phyloP scores from a whole-genome alignment of 768 basidiomycete species.

The Tylopilus subfusipes region DNA sequence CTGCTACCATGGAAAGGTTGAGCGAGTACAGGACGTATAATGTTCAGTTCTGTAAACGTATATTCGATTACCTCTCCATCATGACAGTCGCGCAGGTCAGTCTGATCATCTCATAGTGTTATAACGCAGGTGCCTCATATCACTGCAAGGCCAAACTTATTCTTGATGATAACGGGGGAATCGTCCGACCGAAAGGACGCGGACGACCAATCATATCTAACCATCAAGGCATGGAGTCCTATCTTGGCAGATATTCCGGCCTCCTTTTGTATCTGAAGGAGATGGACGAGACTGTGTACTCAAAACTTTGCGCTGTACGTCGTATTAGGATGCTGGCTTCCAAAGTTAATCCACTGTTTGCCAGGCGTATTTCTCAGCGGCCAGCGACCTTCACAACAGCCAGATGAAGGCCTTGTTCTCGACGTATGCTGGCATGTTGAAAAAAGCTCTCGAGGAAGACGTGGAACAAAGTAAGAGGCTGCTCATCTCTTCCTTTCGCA shows the following conservation, averaged over 20 bases:
- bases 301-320: conserved; percentile 84
- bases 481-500: neutral
- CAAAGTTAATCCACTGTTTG: conserved; percentile 1
- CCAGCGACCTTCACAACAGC: conserved; percentile 74
- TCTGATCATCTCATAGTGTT: neutral
- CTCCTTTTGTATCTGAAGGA: conserved; percentile 92
- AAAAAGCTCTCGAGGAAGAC: conserved; percentile 69
- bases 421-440: conserved; percentile 55
- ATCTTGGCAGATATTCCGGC: conserved; percentile 85
- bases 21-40: conserved; percentile 90
- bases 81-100: conserved; percentile 88
- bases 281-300: conserved; percentile 89
- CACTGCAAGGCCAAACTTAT: conserved; percentile 59
- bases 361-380: conserved; percentile 87
- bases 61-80: conserved; percentile 86
- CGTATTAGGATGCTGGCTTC: neutral
- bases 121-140: conserved; percentile 4
- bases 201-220: conserved; percentile 47
- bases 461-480: conserved; percentile 57
- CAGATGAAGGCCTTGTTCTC: conserved; percentile 77
- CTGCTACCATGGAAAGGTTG: conserved; percentile 92
- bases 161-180: conserved; percentile 58
- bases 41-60: conserved; percentile 86
- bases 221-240: conserved; percentile 77
- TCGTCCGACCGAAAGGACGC: conserved; percentile 42